Base-by-base conservation (phyloP, 768 basidiomycete genomes). In the Amanita polypyramis region DNA sequence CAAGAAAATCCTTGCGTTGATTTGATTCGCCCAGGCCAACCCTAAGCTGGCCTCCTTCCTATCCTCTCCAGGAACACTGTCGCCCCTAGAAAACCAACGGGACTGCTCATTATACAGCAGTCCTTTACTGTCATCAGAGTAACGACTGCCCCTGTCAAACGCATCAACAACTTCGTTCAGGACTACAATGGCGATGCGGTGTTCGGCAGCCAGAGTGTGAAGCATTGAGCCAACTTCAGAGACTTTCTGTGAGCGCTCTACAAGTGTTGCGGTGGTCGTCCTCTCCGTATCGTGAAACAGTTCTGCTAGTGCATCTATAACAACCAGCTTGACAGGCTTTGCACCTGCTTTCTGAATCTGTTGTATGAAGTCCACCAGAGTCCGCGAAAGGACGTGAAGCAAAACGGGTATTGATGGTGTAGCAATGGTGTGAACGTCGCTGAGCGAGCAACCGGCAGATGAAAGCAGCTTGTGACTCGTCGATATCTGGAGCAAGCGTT, bases 1-100 rank as follows among this genome's bases (percentile, higher is more conserved):
- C 44, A 96, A 74, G 73, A 95, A 82, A 39, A 97, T 74, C 19
- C 95, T 77, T 3, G 73, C 75, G 55, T 95, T 94, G 49, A 98
- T 72, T 57, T 90, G 85, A 62, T 95, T 97, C 12, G 94, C 86
- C 95, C 95, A 98, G 7, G 80, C 82, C 43, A 96, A 78, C 2
- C 94, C 94, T 2, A 98, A 68, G 33, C 76, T 79, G 0, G 87
- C 91, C 63, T 95, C 86, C 58, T 92, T 91, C 38, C 61, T 64
- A 49, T 73, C 67, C 50, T 79, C 78, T 1, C 77, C 77, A 0
- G 76, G 72, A 19, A 77, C 59, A 45, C 68, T 76, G 55, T 79
- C 73, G 19, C 78, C 77, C 14, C 81, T 75, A 34, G 73, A 74
- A 60, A 95, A 96, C 78, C 83, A 82, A 14, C 76, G 75, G 2